Evolutionary conservation across 306 rosid species (phyloP), one percentile per base, ranked within the genome.

Genomic region (Vigna trinervia): DNA sequence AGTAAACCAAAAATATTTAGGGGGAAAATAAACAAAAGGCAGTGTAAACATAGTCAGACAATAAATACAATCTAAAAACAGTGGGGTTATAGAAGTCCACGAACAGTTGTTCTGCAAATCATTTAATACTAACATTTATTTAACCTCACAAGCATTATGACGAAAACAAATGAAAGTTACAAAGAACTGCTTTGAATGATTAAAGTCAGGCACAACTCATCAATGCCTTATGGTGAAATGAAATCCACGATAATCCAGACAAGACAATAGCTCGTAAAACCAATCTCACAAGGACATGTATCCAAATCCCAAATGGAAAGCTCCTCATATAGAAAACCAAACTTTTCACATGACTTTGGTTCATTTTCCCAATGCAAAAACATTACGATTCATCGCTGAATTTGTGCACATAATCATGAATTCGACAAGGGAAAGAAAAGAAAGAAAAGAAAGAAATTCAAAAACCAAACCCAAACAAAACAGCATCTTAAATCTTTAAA

Each of bases 301-400:
- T 71, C 74, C 4, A 60, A 76, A 71, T 51, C 62, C 58, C 71
- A 73, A 59, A n/a, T 32, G 32, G 72, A 53, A 63, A 82, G 71
- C 17, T 6, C 26, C 6, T 14, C 56, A 23, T 2, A 45, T 11
- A 60, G 26, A 56, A 36, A 60, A 9, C 12, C 41, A 70, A 58
- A 47, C 46, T 64, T 63, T 5, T 4, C 41, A 26, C 72, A 52
- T 34, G 26, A 39, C 61, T 73, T 39, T 32, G 73, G 62, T 62
- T 80, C 56, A 30, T 77, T 48, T 66, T 19, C 34, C 47, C 71
- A 38, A 9, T 30, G 58, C 5, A 46, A 63, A 57, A 74, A 69
- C 39, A 54, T 47, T 78, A 56, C n/a, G 50, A 67, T 47, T 39
- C 71, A 17, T 61, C 30, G 69, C n/a, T 32, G 63, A 67, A 56